Evolutionary conservation across 768 basidiomycete species (phyloP).

Genomic region (Hysterangium stoloniferum): DNA sequence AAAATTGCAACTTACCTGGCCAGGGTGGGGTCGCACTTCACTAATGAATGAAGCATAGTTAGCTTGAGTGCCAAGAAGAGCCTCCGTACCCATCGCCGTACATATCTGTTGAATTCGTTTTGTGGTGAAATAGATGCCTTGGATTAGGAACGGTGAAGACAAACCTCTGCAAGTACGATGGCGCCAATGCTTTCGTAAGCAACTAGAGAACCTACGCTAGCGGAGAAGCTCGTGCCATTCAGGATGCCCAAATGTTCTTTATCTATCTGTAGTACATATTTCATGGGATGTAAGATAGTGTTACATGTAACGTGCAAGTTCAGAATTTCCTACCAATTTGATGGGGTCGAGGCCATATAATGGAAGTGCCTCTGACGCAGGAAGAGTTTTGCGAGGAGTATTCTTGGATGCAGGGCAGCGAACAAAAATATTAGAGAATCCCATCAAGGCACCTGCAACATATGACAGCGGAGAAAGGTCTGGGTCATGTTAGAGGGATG

Average conservation of each 20-base stretch:
- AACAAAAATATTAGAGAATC: constrained; percentile 72
- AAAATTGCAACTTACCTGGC: constrained; percentile 42
- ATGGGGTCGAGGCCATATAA: constrained; percentile 44
- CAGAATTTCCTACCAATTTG: constrained; percentile 10
- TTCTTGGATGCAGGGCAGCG: constrained; percentile 9
- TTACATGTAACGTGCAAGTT: constrained; percentile 41
- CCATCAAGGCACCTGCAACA: constrained; percentile 72
- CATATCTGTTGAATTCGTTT: constrained; percentile 58
- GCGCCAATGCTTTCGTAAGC: constrained; percentile 53
- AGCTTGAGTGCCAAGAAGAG: constrained; percentile 62
- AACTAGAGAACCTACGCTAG: constrained; percentile 69
- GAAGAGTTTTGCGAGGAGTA: constrained; percentile 4
- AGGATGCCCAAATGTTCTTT: constrained; percentile 78
- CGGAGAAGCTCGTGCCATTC: constrained; percentile 83
- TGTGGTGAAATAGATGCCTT: background rate
- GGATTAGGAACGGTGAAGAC: background rate
- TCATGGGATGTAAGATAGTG: constrained; percentile 53
- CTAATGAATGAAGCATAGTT: constrained; percentile 79
- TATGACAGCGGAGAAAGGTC: constrained; percentile 79
- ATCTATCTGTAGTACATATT: background rate
- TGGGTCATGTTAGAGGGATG: constrained; percentile 23
- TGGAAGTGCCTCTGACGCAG: constrained; percentile 18
- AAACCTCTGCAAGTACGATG: constrained; percentile 22
- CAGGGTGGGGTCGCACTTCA: constrained; percentile 70
- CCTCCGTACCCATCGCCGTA: constrained; percentile 82